phyloP scores from a whole-genome alignment of 805 yeast genomes.

The Saccharomycopsis olivae region DNA sequence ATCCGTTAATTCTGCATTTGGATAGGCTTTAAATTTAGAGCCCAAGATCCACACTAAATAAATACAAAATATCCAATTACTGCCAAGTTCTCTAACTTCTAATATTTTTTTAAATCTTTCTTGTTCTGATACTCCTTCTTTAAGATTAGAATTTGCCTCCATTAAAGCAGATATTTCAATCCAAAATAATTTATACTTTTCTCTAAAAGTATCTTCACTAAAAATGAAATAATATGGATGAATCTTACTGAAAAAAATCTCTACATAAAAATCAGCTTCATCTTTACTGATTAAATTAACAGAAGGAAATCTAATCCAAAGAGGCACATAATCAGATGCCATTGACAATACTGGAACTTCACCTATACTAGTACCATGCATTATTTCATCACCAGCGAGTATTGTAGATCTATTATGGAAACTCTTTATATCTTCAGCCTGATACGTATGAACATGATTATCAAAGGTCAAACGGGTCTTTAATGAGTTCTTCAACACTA shows the following conservation, averaged over 20 bases:
- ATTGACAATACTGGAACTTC: slow-evolving; percentile 7
- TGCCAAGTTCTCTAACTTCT: slow-evolving; percentile 14
- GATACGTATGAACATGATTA: slow-evolving; percentile 5
- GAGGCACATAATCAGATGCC: slow-evolving; percentile 8
- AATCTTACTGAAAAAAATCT: slow-evolving; percentile 31
- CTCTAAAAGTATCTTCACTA: slow-evolving; percentile 26
- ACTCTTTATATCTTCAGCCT: slow-evolving; percentile 15
- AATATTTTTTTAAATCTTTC: slow-evolving; percentile 5
- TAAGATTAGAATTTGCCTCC: not conserved
- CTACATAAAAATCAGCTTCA: slow-evolving; percentile 29
- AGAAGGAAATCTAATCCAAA: slow-evolving; percentile 28
- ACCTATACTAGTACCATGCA: slow-evolving; percentile 5
- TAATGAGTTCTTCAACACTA: slow-evolving; percentile 29
- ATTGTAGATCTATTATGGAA: not conserved
- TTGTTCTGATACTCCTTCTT: not conserved
- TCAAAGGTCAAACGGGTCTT: slow-evolving; percentile 27
- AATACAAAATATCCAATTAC: slow-evolving; percentile 30
- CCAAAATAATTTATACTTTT: slow-evolving; percentile 32
- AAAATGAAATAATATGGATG: slow-evolving; percentile 36
- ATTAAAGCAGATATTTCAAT: slow-evolving; percentile 22
- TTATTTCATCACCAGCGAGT: too few relatives aligned
- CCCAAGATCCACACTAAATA: slow-evolving; percentile 38
- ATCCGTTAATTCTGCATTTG: slow-evolving; percentile 23
- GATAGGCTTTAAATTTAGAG: slow-evolving; percentile 24
- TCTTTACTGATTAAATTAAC: slow-evolving; percentile 25